phyloP scores from a whole-genome alignment of 2,329 filamentous ascomycete species.

The Scortechinia acanthostroma region DNA sequence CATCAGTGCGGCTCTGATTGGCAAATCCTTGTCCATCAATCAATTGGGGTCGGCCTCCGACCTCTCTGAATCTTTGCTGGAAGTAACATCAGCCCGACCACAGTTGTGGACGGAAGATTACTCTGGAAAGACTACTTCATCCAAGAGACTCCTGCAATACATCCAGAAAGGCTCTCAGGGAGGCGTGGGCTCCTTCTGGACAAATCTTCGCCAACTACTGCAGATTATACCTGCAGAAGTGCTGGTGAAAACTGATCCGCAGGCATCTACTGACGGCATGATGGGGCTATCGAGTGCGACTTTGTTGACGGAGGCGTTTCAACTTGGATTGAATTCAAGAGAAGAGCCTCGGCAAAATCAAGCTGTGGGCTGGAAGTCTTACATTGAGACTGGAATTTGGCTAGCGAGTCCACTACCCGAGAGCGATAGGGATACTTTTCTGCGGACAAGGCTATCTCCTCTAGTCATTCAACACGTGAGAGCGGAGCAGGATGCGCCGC shows the following conservation, averaged over 20 bases:
- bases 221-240: constrained; percentile 35
- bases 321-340: constrained; percentile 41
- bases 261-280: not conserved
- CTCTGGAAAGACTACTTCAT: constrained; percentile 44
- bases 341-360: constrained; percentile 47
- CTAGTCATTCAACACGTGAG: not conserved
- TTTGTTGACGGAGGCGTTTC: constrained; percentile 39
- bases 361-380: constrained; percentile 41
- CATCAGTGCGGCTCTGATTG: constrained; percentile 44
- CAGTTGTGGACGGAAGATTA: constrained; percentile 53
- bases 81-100: constrained; percentile 38
- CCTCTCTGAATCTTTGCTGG: constrained; percentile 38
- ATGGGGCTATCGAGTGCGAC: constrained; percentile 24
- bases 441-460: not conserved
- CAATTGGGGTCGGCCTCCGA: constrained; percentile 49
- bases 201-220: constrained; percentile 34
- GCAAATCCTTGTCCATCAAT: constrained; percentile 43
- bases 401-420: constrained; percentile 20
- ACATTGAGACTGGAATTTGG: constrained; percentile 37
- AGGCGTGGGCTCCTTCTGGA: constrained; percentile 44
- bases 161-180: constrained; percentile 52
- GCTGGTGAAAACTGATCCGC: constrained; percentile 18
- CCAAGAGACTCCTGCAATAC: constrained; percentile 43
- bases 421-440: constrained; percentile 18
- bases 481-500: not conserved